A percentile compares a stretch with the other conserved stretches of the same genome.
These are phyloP conservation scores for Monosporascus sp. DNA, from an alignment of 2,329 filamentous ascomycete genomes.

Conservation along the genomic window DNA sequence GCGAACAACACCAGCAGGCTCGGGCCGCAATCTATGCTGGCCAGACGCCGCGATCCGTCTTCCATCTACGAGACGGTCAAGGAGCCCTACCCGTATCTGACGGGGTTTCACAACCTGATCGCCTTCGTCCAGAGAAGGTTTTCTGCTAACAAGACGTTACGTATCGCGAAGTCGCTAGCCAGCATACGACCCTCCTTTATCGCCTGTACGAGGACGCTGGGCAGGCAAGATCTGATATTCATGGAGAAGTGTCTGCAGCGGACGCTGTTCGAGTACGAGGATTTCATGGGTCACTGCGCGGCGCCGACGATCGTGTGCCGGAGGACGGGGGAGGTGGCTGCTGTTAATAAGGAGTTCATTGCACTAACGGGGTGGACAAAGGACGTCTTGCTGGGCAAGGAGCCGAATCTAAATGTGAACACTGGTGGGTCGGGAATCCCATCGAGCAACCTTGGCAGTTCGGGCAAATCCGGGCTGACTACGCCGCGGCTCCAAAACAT, in stretches of 20 bases:
- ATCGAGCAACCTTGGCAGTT: constrained; percentile 37
- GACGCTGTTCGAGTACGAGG: constrained; percentile 87
- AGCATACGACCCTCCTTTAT: constrained; percentile 92
- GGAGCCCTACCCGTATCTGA: constrained; percentile 86
- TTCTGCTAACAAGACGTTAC: constrained; percentile 67
- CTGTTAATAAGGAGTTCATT: constrained; percentile 95
- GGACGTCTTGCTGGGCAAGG: constrained; percentile 80
- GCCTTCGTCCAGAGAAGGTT: constrained; percentile 75
- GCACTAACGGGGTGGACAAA: constrained; percentile 92
- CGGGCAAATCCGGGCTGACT: constrained; percentile 37
- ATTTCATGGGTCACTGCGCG: constrained; percentile 81
- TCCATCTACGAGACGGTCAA: constrained; percentile 85
- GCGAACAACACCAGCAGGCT: constrained; percentile 28
- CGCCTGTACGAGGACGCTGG: constrained; percentile 82
- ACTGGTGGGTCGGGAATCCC: constrained; percentile 48
- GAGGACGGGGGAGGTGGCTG: constrained; percentile 89
- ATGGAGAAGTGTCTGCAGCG: constrained; percentile 98
- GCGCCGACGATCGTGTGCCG: constrained; percentile 90
- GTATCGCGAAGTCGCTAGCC: constrained; percentile 81
- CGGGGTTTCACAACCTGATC: constrained; percentile 83
- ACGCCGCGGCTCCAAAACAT: constrained; percentile 48
- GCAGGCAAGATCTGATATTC: constrained; percentile 84
- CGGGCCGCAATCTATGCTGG: constrained; percentile 45
- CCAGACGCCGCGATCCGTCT: constrained; percentile 68
- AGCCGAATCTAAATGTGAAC: constrained; percentile 84